Percentiles rank a stretch among this genome's conserved stretches.
phyloP scores from a whole-genome alignment of 371 early-diverging fungal genomes.

The Capniomyces stellatus region DNA sequence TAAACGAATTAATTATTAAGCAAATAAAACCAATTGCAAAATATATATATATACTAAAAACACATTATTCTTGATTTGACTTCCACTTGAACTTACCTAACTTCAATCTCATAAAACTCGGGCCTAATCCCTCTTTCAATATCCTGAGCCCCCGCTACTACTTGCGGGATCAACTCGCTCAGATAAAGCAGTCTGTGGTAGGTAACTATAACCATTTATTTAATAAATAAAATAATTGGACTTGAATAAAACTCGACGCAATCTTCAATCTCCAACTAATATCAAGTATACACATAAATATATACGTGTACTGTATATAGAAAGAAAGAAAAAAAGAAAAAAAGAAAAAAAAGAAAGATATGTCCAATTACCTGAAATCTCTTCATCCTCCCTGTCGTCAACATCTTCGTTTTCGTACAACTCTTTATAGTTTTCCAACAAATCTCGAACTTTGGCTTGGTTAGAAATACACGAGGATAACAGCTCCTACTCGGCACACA shows the following conservation, averaged over 20 bases:
- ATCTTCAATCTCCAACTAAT: too few relatives aligned
- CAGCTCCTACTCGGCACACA: slow-evolving; percentile 28
- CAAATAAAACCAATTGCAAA: too few relatives aligned
- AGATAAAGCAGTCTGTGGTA: not conserved
- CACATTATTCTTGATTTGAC: too few relatives aligned
- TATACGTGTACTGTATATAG: not conserved
- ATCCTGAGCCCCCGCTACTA: not conserved
- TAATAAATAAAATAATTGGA: too few relatives aligned
- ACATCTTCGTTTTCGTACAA: slow-evolving; percentile 24
- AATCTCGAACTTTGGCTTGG: slow-evolving; percentile 48
- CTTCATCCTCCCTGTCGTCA: slow-evolving; percentile 2
- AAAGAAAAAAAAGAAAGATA: not conserved
- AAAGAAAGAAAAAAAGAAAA: not conserved
- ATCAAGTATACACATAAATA: too few relatives aligned
- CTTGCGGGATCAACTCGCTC: not conserved
- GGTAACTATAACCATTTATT: too few relatives aligned
- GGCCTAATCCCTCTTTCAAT: slow-evolving; percentile 5
- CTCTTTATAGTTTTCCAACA: slow-evolving; percentile 43
- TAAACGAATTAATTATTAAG: too few relatives aligned
- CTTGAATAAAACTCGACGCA: too few relatives aligned
- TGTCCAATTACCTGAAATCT: not conserved
- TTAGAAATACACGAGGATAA: slow-evolving; percentile 31
- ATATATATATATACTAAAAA: too few relatives aligned
- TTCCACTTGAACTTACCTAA: not conserved
- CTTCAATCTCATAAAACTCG: not conserved